Percentiles rank a stretch among this genome's conserved stretches.
phyloP scores from a whole-genome alignment of 1,284 basidiomycete species.

The Chalciporus sp. region DNA sequence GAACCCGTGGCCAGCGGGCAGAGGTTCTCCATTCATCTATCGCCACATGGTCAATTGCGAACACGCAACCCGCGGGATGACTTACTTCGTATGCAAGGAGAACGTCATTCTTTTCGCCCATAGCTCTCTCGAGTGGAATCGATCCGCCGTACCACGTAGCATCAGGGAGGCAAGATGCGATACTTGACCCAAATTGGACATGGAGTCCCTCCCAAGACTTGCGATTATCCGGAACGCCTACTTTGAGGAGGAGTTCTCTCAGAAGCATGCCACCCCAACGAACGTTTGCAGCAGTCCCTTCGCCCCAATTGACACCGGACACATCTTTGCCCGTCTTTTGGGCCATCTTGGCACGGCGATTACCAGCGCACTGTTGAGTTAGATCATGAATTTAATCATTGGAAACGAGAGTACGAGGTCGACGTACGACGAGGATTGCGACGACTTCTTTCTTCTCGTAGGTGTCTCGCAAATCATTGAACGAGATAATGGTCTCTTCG shows the following conservation, averaged over 20 bases:
- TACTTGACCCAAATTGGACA: slow-evolving; percentile 63
- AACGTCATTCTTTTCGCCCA: slow-evolving; percentile 50
- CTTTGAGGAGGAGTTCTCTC: slow-evolving; percentile 52
- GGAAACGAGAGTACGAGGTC: neutral
- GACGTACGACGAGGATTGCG: slow-evolving; percentile 59
- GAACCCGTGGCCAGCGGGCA: slow-evolving; percentile 67
- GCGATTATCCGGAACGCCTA: slow-evolving; percentile 38
- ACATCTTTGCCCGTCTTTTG: slow-evolving; percentile 48
- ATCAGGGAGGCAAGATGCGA: slow-evolving; percentile 57
- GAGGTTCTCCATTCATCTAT: slow-evolving; percentile 66
- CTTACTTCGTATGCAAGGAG: slow-evolving; percentile 65
- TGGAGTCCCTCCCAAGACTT: slow-evolving; percentile 41
- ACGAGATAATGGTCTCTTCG: slow-evolving; percentile 17
- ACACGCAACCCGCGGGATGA: neutral
- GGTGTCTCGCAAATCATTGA: slow-evolving; percentile 41
- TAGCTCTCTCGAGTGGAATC: slow-evolving; percentile 53
- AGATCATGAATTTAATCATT: neutral
- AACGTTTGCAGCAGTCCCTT: slow-evolving; percentile 65
- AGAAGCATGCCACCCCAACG: slow-evolving; percentile 61
- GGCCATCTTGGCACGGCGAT: slow-evolving; percentile 68
- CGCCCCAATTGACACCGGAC: slow-evolving; percentile 55
- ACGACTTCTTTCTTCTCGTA: slow-evolving; percentile 51
- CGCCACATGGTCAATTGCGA: slow-evolving; percentile 4
- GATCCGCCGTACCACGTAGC: slow-evolving; percentile 64
- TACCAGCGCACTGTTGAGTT: slow-evolving; percentile 58